Evolutionary conservation across 2,329 filamentous ascomycete species (phyloP), one percentile per base, ranked within the genome.

Genomic region (Neocatenulostroma microsporum): DNA sequence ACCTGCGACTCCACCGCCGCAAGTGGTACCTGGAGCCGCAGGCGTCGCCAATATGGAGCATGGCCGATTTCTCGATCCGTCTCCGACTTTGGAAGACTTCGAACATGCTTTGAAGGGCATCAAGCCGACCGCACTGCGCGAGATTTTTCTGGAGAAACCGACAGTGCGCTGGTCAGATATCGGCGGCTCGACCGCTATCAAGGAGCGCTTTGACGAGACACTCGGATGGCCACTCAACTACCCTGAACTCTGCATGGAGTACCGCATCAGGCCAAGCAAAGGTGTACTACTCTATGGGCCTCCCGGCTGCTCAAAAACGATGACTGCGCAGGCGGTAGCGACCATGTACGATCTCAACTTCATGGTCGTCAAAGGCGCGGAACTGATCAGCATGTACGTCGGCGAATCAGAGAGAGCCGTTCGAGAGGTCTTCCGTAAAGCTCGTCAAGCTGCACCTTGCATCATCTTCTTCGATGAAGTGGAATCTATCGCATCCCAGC

Each of bases 381-480:
- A 95, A 62, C 74, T 95, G 10, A 78, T 94, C 42, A 93, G 87
- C 63, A 94, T 94, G 84, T 96, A 95, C 61, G 88, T 96, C 13
- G 89, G 89, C 43, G 89, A 96, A 60, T 89, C 87, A 2, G 89
- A 96, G 63, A 78, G 86, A 9, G 80, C 82, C 6, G 74, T 95
- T 27, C 78, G 89, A 24, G 82, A 86, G 37, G 76, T 95, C 1
- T 95, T 96, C 58, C 74, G 80, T 36, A 84, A 88, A 50, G 89
- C 89, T 1, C 74, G 83, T 27, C 80, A 82, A n/a, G 88, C 87
- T 7, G 79, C 80, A 34, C 89, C 89, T 0, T 87, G 84, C 57
- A 89, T 95, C 62, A 87, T 96, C 51, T 96, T 95, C 70, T 94
- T 95, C 48, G 88, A 96, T 58, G 88, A 96, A 60, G 91, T 96